A percentile compares a stretch with the other conserved stretches of the same genome.
phyloP scores from a whole-genome alignment of 495 filamentous ascomycete genomes.

The Haplographium delicatum region DNA sequence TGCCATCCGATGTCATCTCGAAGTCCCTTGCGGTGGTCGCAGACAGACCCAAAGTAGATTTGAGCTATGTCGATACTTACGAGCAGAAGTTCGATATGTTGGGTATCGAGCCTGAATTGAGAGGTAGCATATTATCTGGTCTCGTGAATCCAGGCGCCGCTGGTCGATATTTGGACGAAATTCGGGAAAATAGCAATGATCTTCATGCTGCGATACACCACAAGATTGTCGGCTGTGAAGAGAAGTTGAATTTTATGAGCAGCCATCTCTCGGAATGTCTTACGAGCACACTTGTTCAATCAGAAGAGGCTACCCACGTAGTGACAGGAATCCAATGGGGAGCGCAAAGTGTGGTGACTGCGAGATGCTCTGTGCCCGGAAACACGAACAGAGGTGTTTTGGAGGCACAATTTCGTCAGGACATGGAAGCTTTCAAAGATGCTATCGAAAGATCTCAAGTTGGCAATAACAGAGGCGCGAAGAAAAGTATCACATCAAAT shows the following conservation, averaged over 20 bases:
- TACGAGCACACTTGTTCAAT: neutral
- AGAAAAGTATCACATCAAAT: no score
- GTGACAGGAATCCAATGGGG: constrained; percentile 27
- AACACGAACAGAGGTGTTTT: neutral
- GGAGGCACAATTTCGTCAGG: constrained; percentile 1
- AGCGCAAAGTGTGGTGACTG: constrained; percentile 17
- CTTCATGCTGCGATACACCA: constrained; percentile 17
- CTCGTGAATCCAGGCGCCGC: constrained; percentile 15
- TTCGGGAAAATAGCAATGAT: neutral
- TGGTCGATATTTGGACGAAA: constrained; percentile 19
- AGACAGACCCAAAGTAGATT: neutral
- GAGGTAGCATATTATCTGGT: constrained; percentile 21
- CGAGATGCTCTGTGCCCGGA: neutral
- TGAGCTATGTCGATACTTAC: constrained; percentile 12
- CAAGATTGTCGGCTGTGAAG: constrained; percentile 11
- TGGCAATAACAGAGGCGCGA: no score
- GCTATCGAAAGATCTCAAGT: no score
- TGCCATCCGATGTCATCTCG: constrained; percentile 12
- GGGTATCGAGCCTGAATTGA: constrained; percentile 14
- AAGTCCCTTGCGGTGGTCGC: neutral
- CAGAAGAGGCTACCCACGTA: constrained; percentile 23
- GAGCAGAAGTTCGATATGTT: constrained; percentile 19
- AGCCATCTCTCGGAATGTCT: constrained; percentile 5
- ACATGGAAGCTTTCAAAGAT: constrained; percentile 12
- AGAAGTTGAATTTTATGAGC: constrained; percentile 19